Base-by-base conservation (phyloP, 129 eudicot species). In the Smallanthus sonchifolius region DNA sequence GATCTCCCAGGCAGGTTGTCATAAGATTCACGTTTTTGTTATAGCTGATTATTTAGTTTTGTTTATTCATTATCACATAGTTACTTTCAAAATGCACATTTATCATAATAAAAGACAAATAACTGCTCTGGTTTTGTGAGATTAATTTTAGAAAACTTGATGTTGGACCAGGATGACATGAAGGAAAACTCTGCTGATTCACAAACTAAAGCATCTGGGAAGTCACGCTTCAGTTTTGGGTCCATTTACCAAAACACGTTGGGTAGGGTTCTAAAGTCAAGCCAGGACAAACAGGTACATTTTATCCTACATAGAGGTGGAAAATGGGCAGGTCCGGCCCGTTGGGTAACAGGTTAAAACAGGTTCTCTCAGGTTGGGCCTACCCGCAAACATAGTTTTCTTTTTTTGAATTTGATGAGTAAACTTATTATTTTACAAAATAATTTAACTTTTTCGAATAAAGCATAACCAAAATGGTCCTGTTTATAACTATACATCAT, bases 251-350 rank as follows among this genome's bases (percentile, higher is more conserved):
- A 91, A 82, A 91, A 86, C 78, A 92, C 92, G 28, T 88, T 91
- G 17, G 96, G 91, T 17, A 74, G 83, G 78, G 91, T 90, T 34
- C 80, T 94, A 62, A 88, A 79, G 82, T 88, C 96, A 16, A 93
- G 98, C 59, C 89, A 85, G 44, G 97, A 87, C 48, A 88, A 87
- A 65, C 96, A 94, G 96, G 97, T 94, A 83, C 34, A 24, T 40
- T 60, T 57, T n/a, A 35, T 77, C 51, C 6, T 74, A 16, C n/a
- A 73, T 34, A 8, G 17, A 73, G 59, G 35, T 73, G 8, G 36
- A n/a, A 20, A 57, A 24, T 40, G 77, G 30, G 42, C 7, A 7
- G 77, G 56, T 13, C 30, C 13, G 28, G 48, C 39, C 39, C 4
- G 39, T 44, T 30, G 17, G 69, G 59, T 72, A 37, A 40, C 0